These are phyloP conservation scores for Neofusicoccum cordaticola DNA, from an alignment of 2,329 filamentous ascomycete species.

Conservation along the genomic window DNA sequence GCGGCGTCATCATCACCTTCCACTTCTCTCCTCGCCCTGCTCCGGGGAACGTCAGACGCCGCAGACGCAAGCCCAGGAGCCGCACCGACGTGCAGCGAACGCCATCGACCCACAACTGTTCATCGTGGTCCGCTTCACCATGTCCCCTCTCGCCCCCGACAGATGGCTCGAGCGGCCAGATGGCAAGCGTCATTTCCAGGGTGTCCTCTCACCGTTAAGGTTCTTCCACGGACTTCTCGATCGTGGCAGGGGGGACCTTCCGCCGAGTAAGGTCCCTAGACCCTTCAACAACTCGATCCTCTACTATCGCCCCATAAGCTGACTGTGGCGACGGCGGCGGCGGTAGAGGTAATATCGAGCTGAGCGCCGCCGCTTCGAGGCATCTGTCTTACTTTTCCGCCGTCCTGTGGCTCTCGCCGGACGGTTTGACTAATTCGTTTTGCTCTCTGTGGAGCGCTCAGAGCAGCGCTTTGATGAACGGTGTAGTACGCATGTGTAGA, in stretches of 20 bases:
- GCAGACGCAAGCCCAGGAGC: constrained; percentile 6
- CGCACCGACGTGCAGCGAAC: background rate
- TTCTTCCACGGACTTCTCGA: constrained; percentile 18
- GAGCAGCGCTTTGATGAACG: constrained; percentile 1
- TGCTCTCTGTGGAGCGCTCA: background rate
- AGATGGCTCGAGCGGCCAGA: background rate
- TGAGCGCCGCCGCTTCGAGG: background rate
- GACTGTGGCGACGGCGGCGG: background rate
- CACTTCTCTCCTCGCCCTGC: background rate
- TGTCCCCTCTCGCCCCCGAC: background rate
- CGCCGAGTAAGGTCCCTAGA: background rate
- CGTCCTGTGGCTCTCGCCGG: background rate
- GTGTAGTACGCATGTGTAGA: background rate
- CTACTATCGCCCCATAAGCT: background rate
- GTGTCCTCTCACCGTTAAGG: constrained; percentile 10
- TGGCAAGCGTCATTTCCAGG: constrained; percentile 11
- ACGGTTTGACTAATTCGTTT: constrained; percentile 2
- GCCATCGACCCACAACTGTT: constrained; percentile 6
- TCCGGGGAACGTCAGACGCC: constrained; percentile 3
- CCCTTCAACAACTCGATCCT: background rate
- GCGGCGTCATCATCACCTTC: background rate
- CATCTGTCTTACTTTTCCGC: background rate
- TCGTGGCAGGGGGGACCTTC: background rate
- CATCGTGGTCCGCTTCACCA: constrained; percentile 10
- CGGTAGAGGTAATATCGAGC: background rate